phyloP scores from a whole-genome alignment of 306 rosid genomes.

The Ziziphus jujuba region DNA sequence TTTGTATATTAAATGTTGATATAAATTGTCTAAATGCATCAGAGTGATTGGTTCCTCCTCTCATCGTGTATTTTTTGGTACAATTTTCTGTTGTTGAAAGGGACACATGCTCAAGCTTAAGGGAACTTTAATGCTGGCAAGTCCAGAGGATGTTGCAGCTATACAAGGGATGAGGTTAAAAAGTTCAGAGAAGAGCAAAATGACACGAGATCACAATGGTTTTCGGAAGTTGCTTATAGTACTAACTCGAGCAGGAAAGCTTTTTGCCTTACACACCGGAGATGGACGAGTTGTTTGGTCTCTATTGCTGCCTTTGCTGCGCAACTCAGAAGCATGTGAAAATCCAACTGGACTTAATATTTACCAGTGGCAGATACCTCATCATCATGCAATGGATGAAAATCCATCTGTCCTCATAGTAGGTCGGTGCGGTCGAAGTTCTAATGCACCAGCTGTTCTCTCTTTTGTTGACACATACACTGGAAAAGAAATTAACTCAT shows the following conservation, averaged over 20 bases:
- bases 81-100: slow-evolving; percentile 46
- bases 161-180: slow-evolving; percentile 83
- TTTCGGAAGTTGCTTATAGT: slow-evolving; percentile 87
- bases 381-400: slow-evolving; percentile 92
- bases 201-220: slow-evolving; percentile 99
- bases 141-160: slow-evolving; percentile 79
- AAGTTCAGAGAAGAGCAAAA: slow-evolving; percentile 90
- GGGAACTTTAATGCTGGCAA: slow-evolving; percentile 95
- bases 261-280: slow-evolving; percentile 97
- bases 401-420: slow-evolving; percentile 83
- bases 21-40: slow-evolving; percentile 7
- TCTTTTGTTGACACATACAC: slow-evolving; percentile 85
- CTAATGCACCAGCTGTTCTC: slow-evolving; percentile 60
- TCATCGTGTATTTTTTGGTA: slow-evolving; percentile 26
- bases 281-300: slow-evolving; percentile 95
- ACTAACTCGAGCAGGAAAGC: slow-evolving; percentile 87
- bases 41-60: slow-evolving; percentile 25
- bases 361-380: slow-evolving; percentile 99
- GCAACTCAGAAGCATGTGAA: slow-evolving; percentile 63
- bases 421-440: slow-evolving; percentile 74
- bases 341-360: slow-evolving; percentile 68
- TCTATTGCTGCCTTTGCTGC: slow-evolving; percentile 53
- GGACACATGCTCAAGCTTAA: slow-evolving; percentile 92
- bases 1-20: slow-evolving; percentile 18
- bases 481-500: slow-evolving; percentile 64